phyloP scores from a whole-genome alignment of 768 basidiomycete species.

The Russula earlei region DNA sequence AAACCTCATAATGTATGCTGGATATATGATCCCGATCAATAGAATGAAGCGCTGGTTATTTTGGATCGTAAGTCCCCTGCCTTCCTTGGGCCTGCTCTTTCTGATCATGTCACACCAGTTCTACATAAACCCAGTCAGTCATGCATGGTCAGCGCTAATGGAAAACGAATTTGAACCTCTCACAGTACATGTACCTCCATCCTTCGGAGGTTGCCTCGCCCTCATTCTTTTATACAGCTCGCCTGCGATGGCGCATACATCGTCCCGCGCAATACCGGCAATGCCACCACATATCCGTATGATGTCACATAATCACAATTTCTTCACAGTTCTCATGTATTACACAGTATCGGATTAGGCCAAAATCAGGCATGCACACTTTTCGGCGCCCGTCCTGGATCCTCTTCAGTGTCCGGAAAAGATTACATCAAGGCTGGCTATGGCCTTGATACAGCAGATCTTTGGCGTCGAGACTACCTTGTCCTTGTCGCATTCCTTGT shows the following conservation, averaged over 20 bases:
- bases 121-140: conserved; percentile 58
- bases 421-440: conserved; percentile 69
- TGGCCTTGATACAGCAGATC: conserved; percentile 38
- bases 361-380: conserved; percentile 74
- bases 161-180: conserved; percentile 80
- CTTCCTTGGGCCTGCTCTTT: conserved; percentile 16
- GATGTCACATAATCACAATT: conserved; percentile 21
- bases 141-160: conserved; percentile 66
- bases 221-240: conserved; percentile 28
- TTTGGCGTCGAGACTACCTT: conserved; percentile 65
- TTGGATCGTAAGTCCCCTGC: conserved; percentile 55
- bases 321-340: not conserved
- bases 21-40: conserved; percentile 57
- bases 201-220: conserved; percentile 3
- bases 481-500: conserved; percentile 64
- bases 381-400: conserved; percentile 51
- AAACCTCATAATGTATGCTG: conserved; percentile 65
- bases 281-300: conserved; percentile 52
- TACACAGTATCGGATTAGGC: conserved; percentile 53
- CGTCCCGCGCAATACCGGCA: conserved; percentile 53
- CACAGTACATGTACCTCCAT: conserved; percentile 5
- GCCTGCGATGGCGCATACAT: conserved; percentile 58
- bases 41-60: conserved; percentile 79
- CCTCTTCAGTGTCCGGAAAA: conserved; percentile 57
- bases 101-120: conserved; percentile 37